Evolutionary conservation across 108 stramenopile genomes (phyloP), one percentile per base, ranked within the genome.

Genomic region (Ochromonas danica): DNA sequence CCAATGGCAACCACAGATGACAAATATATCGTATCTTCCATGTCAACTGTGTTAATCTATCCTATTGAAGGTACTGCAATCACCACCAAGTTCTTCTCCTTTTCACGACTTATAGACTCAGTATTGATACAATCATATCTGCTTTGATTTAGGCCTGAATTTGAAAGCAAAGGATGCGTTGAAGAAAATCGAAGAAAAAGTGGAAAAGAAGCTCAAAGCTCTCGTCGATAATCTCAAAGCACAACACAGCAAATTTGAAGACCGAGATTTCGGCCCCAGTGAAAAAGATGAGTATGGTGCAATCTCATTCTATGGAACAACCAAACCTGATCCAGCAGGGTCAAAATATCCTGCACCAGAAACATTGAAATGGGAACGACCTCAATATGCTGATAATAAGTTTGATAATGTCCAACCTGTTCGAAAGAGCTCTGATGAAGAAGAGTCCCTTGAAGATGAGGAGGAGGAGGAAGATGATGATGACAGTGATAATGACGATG

Each of bases 211-310:
- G 38, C 43, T 78, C 1, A 62, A 14, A n/a, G 78, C 25, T 22
- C 43, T 78, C 28, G 22, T 78, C 35, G 36, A 78, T n/a, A 39
- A 78, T 25, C n/a, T 78, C 6, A 78, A 78, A 31, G 36, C 78
- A 10, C 6, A 1, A 3, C 45, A 61, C 25, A 14, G 27, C 14
- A 78, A 78, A 43, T 78, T 61, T 28, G 27, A 78, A 61, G 78
- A 78, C 61, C 78, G 43, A 1, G 78, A 78, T 61, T 78, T 78
- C 38, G 78, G 78, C 38, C 78, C 78, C 62, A 78, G 17, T 27
- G 61, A 1, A 36, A 31, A 62, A 2, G 78, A 78, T 39, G 63
- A 62, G 17, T 78, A 62, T 39, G 78, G 62, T 1, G 78, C 61
- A 1, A 40, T 22, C 10, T 57, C 78, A 1, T 61, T 78, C 27